Evolutionary conservation across 169 alveolate genomes (phyloP).

Genomic region (Eimeria tenella): DNA sequence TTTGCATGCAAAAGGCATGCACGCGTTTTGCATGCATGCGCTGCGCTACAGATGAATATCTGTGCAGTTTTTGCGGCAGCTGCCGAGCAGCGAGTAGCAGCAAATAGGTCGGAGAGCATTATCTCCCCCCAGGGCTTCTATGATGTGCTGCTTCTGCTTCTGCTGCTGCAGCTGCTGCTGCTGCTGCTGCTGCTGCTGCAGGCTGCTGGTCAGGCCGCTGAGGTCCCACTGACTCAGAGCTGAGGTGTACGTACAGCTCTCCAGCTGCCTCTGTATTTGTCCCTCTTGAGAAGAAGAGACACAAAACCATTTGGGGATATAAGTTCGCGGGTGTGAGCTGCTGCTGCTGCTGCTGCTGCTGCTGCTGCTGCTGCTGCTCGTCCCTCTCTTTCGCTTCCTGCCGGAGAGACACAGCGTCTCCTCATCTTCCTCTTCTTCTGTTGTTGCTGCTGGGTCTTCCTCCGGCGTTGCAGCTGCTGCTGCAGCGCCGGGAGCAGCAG

Average conservation of each 20-base stretch:
- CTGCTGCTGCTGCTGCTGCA: constrained; percentile 34
- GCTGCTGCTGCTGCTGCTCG: constrained; percentile 17
- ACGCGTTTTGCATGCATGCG: background rate
- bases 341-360: constrained; percentile 38
- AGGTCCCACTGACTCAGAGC: constrained; percentile 34
- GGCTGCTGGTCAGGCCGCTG: background rate
- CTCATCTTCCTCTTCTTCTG: background rate
- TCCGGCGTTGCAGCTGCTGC: background rate
- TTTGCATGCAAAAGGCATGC: background rate
- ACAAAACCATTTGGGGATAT: constrained; percentile 5
- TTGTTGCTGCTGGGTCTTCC: background rate
- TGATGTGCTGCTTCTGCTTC: constrained; percentile 16
- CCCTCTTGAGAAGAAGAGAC: constrained; percentile 32
- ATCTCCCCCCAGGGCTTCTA: constrained; percentile 21
- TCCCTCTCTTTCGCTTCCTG: background rate
- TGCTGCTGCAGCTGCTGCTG: constrained; percentile 45
- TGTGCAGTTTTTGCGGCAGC: constrained; percentile 8
- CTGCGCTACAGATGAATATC: constrained; percentile 16
- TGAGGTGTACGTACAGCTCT: constrained; percentile 46
- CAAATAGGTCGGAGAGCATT: constrained; percentile 14
- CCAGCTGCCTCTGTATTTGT: constrained; percentile 14
- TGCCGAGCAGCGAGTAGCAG: constrained; percentile 13
- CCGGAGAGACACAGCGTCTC: constrained; percentile 5
- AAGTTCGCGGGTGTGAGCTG: background rate
- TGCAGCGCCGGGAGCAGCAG: background rate